Evolutionary conservation across 2,329 filamentous ascomycete species (phyloP).

Genomic region (Waltergamsia citrina): DNA sequence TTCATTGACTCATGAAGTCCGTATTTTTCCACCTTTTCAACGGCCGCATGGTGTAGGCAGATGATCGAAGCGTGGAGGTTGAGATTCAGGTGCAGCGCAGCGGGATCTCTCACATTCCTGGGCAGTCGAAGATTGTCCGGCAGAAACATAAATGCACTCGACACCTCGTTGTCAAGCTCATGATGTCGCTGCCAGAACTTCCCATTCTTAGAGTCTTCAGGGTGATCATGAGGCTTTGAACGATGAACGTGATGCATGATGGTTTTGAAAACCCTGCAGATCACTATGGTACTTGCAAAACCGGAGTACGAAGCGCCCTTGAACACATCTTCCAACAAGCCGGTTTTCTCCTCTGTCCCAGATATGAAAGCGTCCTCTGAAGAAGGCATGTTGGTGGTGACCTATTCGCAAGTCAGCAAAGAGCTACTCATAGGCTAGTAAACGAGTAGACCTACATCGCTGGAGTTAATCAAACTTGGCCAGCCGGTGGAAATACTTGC

Average conservation of each 20-base stretch:
- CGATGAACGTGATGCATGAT: slow-evolving; percentile 77
- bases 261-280: slow-evolving; percentile 70
- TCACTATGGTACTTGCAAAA: slow-evolving; percentile 63
- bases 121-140: slow-evolving; percentile 69
- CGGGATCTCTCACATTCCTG: slow-evolving; percentile 54
- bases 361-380: slow-evolving; percentile 68
- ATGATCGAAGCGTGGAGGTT: slow-evolving; percentile 83
- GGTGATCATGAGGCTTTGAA: slow-evolving; percentile 57
- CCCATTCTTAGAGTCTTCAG: slow-evolving; percentile 65
- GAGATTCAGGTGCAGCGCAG: slow-evolving; percentile 76
- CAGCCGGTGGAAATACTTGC: slow-evolving; percentile 84
- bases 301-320: slow-evolving; percentile 57
- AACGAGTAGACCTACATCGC: slow-evolving; percentile 41
- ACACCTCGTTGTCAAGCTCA: slow-evolving; percentile 69
- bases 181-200: slow-evolving; percentile 82
- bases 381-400: slow-evolving; percentile 70
- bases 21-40: slow-evolving; percentile 72
- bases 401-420: slow-evolving; percentile 26
- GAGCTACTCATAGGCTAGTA: background rate
- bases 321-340: slow-evolving; percentile 55
- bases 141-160: slow-evolving; percentile 69
- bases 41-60: slow-evolving; percentile 79
- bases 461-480: slow-evolving; percentile 71
- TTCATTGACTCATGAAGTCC: slow-evolving; percentile 55
- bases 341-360: slow-evolving; percentile 52